These are phyloP conservation scores for Ustilago hordei DNA, from an alignment of 1,284 basidiomycete species.

Conservation along the genomic window DNA sequence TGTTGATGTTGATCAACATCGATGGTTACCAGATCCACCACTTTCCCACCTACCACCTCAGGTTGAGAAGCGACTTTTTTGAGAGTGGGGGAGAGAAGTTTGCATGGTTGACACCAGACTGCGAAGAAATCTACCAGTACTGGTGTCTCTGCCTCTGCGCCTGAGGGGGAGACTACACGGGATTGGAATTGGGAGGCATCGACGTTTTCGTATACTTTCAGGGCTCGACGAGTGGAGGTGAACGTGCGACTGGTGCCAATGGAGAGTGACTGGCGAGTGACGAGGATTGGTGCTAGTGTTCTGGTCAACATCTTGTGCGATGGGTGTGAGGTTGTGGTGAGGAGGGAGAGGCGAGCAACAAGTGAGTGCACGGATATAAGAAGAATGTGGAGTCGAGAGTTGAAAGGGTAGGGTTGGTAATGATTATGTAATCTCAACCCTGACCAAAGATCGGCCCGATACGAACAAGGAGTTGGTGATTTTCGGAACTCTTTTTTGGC, in stretches of 20 bases:
- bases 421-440: slow-evolving; percentile 14
- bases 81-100: slow-evolving; percentile 56
- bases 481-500: neutral
- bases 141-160: slow-evolving; percentile 24
- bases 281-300: neutral
- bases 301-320: slow-evolving; percentile 11
- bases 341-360: neutral
- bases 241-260: slow-evolving; percentile 1
- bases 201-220: slow-evolving; percentile 38
- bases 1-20: slow-evolving; percentile 57
- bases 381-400: neutral
- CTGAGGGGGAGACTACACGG: slow-evolving; percentile 22
- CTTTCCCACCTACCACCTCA: slow-evolving; percentile 32
- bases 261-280: neutral
- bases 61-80: slow-evolving; percentile 46
- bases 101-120: slow-evolving; percentile 62
- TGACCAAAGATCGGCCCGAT: too few relatives aligned
- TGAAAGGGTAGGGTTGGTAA: neutral
- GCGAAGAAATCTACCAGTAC: slow-evolving; percentile 62
- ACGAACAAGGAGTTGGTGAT: neutral
- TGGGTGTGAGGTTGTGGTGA: neutral
- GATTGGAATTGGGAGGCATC: slow-evolving; percentile 18
- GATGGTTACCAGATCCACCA: slow-evolving; percentile 52
- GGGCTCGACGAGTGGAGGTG: neutral
- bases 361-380: neutral